phyloP scores from a whole-genome alignment of 768 basidiomycete species.

The Krasilnikovozyma curviuscula region DNA sequence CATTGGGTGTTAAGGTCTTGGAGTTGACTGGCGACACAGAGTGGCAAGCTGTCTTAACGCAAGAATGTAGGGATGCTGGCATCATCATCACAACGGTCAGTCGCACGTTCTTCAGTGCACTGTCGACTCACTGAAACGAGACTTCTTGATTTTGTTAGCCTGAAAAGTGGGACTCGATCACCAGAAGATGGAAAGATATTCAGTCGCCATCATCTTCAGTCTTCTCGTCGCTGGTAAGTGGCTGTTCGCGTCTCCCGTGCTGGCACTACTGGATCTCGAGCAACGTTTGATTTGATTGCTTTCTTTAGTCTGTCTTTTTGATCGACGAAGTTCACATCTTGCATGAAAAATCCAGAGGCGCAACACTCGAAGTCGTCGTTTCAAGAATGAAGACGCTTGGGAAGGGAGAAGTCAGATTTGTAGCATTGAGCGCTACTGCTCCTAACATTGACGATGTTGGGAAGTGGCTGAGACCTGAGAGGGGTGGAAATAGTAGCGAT shows the following conservation, averaged over 20 bases:
- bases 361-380: slow-evolving; percentile 83
- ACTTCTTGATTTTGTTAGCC: slow-evolving; percentile 30
- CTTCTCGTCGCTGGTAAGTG: not conserved
- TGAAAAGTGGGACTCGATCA: slow-evolving; percentile 93
- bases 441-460: slow-evolving; percentile 86
- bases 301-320: slow-evolving; percentile 3
- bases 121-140: not conserved
- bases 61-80: slow-evolving; percentile 50
- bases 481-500: not conserved
- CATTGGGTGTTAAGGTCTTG: slow-evolving; percentile 56
- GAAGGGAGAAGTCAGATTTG: slow-evolving; percentile 50
- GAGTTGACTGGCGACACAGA: slow-evolving; percentile 83
- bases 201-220: not conserved
- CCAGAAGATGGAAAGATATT: slow-evolving; percentile 43
- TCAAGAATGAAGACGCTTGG: slow-evolving; percentile 74
- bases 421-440: slow-evolving; percentile 75
- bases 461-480: slow-evolving; percentile 49
- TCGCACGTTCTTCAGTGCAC: not conserved
- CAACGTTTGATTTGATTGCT: not conserved
- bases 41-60: slow-evolving; percentile 44
- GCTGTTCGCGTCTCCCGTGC: not conserved
- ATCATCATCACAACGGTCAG: slow-evolving; percentile 71
- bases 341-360: slow-evolving; percentile 72
- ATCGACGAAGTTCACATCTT: slow-evolving; percentile 66
- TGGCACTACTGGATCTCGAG: not conserved